phyloP scores from a whole-genome alignment of 2,329 filamentous ascomycete genomes.

The Claviceps quebecensis region DNA sequence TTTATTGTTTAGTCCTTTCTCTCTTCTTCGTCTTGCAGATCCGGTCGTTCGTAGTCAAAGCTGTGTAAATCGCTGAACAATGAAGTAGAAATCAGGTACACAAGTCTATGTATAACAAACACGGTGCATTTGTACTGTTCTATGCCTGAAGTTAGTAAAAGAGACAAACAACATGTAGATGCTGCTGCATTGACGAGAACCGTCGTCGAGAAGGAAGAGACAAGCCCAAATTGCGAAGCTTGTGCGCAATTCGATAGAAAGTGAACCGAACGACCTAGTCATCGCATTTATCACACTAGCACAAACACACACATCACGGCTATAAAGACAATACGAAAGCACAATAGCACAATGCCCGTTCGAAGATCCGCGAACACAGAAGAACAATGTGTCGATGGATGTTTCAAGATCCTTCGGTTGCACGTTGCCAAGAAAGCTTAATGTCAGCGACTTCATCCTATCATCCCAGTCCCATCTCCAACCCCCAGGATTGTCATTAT shows the following conservation, averaged over 20 bases:
- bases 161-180: too few relatives aligned
- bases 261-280: neutral
- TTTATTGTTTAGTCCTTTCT: neutral
- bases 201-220: neutral
- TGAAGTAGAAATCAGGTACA: too few relatives aligned
- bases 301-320: neutral
- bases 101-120: too few relatives aligned
- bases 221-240: neutral
- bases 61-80: too few relatives aligned
- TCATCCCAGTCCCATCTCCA: neutral
- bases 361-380: neutral
- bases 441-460: neutral
- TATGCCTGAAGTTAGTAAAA: too few relatives aligned
- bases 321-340: neutral
- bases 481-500: neutral
- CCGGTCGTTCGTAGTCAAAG: too few relatives aligned
- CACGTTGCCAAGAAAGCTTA: neutral
- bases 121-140: too few relatives aligned
- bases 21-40: neutral
- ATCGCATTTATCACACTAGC: neutral
- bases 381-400: neutral
- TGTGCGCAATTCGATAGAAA: neutral
- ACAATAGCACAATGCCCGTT: neutral
- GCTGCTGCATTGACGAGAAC: neutral
- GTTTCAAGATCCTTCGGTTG: neutral